Percentiles rank a stretch among this genome's conserved stretches.
Conservation (phyloP, 1,284 basidiomycete genomes). For the Papiliotrema flavescens region DNA sequence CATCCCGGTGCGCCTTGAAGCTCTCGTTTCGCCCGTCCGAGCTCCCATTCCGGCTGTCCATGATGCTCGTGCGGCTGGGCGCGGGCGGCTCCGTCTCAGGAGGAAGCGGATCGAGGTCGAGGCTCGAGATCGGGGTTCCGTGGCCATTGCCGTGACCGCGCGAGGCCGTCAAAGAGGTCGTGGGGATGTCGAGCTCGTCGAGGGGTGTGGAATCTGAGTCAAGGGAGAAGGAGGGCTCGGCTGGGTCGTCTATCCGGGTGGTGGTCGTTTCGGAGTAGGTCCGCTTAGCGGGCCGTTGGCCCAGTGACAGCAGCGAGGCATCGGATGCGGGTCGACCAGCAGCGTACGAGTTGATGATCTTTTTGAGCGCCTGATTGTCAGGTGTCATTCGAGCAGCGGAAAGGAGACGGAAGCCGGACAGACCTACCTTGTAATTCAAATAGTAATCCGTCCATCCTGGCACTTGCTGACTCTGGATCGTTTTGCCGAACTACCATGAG, state of each 20-base stretch:
- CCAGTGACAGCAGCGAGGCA: conserved; percentile 78
- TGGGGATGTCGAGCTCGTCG: conserved; percentile 3
- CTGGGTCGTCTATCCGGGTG: background rate
- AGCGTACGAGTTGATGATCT: conserved; percentile 95
- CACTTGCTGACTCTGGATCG: conserved; percentile 92
- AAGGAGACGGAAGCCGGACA: too few relatives aligned
- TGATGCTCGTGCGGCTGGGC: conserved; percentile 23
- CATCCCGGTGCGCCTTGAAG: conserved; percentile 91
- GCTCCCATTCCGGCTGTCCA: conserved; percentile 16
- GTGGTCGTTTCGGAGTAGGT: conserved; percentile 38
- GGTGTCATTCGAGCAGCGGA: background rate
- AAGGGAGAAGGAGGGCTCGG: background rate
- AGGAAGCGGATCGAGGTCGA: conserved; percentile 45
- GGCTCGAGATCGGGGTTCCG: background rate
- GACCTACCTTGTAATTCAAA: conserved; percentile 83
- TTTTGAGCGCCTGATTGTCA: conserved; percentile 38
- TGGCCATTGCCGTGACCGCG: background rate
- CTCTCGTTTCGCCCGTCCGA: conserved; percentile 47
- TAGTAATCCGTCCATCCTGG: conserved; percentile 97
- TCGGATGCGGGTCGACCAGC: conserved; percentile 83
- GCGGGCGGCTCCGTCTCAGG: conserved; percentile 44
- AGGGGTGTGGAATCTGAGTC: background rate
- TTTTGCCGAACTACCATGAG: conserved; percentile 84
- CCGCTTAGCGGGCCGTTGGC: conserved; percentile 66
- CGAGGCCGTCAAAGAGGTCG: conserved; percentile 2